Evolutionary conservation across 257 asterid species (phyloP).

Genomic region (Orobanche coerulescens): DNA sequence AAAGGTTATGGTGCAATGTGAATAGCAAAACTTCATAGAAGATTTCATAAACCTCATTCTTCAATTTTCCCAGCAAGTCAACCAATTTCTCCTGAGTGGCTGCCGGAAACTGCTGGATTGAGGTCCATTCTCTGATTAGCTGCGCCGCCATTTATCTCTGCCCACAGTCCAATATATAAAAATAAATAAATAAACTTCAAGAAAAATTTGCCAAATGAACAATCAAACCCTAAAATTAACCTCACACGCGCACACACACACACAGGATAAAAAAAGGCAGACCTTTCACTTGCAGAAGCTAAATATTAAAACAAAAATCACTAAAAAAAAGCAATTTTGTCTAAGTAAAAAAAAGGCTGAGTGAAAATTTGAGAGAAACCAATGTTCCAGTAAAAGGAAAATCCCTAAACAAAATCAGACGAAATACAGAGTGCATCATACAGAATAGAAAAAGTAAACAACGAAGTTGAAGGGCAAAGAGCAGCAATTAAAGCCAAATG

Average conservation of each 20-base stretch:
- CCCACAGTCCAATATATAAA: slow-evolving; percentile 12
- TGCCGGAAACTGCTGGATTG: slow-evolving; percentile 81
- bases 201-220: neutral
- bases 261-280: neutral
- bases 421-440: neutral
- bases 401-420: neutral
- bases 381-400: neutral
- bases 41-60: slow-evolving; percentile 55
- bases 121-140: slow-evolving; percentile 73
- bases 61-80: slow-evolving; percentile 67
- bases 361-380: neutral
- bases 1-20: neutral
- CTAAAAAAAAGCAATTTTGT: neutral
- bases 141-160: slow-evolving; percentile 69
- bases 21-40: neutral
- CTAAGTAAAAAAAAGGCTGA: neutral
- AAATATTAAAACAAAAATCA: neutral
- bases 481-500: neutral
- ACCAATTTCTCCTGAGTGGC: slow-evolving; percentile 88
- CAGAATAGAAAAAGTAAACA: neutral
- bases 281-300: neutral
- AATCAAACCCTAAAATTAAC: neutral
- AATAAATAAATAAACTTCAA: neutral
- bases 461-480: neutral
- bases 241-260: neutral